phyloP scores from a whole-genome alignment of 1,284 basidiomycete genomes.

The Agroathelia rolfsii region DNA sequence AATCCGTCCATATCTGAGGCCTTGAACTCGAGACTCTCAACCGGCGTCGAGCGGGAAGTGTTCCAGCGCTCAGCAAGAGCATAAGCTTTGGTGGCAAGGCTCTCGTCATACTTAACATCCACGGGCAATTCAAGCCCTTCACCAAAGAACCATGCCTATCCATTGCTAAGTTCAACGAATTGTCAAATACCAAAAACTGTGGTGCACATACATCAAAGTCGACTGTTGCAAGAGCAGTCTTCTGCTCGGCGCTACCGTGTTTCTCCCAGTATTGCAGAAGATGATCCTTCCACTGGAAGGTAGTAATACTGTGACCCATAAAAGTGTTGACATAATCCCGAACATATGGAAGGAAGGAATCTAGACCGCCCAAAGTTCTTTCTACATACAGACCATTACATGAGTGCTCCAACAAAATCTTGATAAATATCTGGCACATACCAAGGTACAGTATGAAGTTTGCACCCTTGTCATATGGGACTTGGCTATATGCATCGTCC shows the following conservation, averaged over 20 bases:
- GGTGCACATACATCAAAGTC: constrained; percentile 62
- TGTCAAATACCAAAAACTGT: constrained; percentile 3
- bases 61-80: constrained; percentile 75
- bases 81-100: constrained; percentile 66
- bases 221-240: constrained; percentile 61
- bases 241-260: constrained; percentile 51
- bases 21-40: constrained; percentile 40
- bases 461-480: constrained; percentile 45
- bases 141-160: constrained; percentile 81
- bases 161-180: constrained; percentile 3
- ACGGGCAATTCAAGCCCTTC: constrained; percentile 74
- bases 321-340: constrained; percentile 74
- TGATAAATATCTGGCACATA: constrained; percentile 20
- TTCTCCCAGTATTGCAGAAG: constrained; percentile 71
- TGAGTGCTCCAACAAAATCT: background rate
- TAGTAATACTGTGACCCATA: constrained; percentile 79
- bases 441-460: constrained; percentile 54
- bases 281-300: constrained; percentile 81
- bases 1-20: constrained; percentile 45
- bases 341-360: constrained; percentile 77
- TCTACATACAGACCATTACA: constrained; percentile 36
- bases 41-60: constrained; percentile 41
- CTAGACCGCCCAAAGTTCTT: constrained; percentile 76
- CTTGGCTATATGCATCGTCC: constrained; percentile 69
- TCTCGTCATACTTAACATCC: constrained; percentile 74